Evolutionary conservation across 768 basidiomycete species (phyloP), one percentile per base, ranked within the genome.

Genomic region (Pisolithus tinctorius): DNA sequence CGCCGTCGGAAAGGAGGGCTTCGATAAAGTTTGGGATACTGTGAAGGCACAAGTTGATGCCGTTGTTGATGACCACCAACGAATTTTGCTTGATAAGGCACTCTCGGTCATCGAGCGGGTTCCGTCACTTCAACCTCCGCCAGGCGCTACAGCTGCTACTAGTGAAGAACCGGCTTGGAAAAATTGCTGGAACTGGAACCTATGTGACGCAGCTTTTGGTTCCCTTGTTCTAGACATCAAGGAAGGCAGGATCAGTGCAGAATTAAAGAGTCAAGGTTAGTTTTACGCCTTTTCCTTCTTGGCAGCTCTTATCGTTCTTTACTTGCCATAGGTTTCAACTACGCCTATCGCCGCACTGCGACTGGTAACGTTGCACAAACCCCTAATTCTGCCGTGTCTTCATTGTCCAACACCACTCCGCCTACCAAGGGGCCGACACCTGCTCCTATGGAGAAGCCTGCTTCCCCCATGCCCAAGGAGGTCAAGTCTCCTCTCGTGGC

Each of bases 171-270:
- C 86, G 3, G 84, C 90, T 0, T 99, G 96, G 96, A 99, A 97
- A 70, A 97, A 96, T 66, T 93, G 91, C 65, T 97, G 95, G 95
- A 93, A 96, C 65, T 96, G 95, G 95, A 95, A 97, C 62, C 71
- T 98, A 40, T 93, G 93, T 56, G 96, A 99, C 59, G 95, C 95
- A 6, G 89, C 93, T 2, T 96, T 86, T 54, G 95, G 96, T 1
- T 83, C 83, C 10, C 77, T 99, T 31, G 73, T 96, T 1, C 72
- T 99, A 42, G 93, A 96, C 58, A 72, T 98, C 60, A 87, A 87
- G 59, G 94, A 98, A 53, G 93, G 95, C 6, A 76, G 94, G 45
- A 82, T 99, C 43, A 93, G 90, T 52, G 86, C 87, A 0, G 94
- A 98, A 64, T 77, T 94, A 55, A 94, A 87, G 70, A 90, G 87